Percentiles rank a stretch among this genome's conserved stretches.
Evolutionary conservation across 164 flowering plant genomes (phyloP).

Genomic region (Aristolochia fimbriata): DNA sequence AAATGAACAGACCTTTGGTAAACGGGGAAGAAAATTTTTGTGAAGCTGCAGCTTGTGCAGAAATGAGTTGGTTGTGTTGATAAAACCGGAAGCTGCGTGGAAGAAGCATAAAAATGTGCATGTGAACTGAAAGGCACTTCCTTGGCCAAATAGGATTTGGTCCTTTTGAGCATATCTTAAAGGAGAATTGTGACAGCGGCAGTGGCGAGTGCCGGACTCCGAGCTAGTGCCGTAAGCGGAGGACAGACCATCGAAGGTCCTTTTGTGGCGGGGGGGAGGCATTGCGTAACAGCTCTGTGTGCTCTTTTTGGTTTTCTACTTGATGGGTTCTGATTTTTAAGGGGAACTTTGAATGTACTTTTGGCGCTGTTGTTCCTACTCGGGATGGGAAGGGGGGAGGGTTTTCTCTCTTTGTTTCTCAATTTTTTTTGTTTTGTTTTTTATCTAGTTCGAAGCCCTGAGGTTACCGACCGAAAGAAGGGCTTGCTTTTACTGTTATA

Average conservation of each 20-base stretch:
- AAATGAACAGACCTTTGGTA: background rate
- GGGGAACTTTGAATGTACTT: background rate
- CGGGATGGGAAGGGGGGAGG: background rate
- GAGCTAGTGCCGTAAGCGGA: background rate
- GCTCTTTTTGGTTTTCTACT: background rate
- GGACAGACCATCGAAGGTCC: background rate
- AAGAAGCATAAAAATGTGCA: too few species aligned
- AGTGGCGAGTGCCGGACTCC: background rate
- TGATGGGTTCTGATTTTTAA: slow-evolving; percentile 1
- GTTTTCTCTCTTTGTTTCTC: background rate
- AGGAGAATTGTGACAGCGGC: too few species aligned
- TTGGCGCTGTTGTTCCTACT: background rate
- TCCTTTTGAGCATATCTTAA: too few species aligned
- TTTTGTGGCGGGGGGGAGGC: background rate
- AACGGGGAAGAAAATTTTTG: background rate
- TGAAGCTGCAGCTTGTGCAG: too few species aligned
- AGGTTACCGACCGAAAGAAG: background rate
- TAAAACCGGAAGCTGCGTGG: background rate
- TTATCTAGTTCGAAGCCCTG: background rate
- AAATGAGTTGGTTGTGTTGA: background rate
- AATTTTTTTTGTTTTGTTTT: background rate
- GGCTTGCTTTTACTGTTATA: slow-evolving; percentile 1
- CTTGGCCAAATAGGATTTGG: too few species aligned
- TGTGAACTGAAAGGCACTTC: too few species aligned
- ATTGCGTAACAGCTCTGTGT: background rate